These are phyloP conservation scores for Lachnellula hyalina DNA, from an alignment of 2,329 filamentous ascomycete genomes.

Conservation along the genomic window DNA sequence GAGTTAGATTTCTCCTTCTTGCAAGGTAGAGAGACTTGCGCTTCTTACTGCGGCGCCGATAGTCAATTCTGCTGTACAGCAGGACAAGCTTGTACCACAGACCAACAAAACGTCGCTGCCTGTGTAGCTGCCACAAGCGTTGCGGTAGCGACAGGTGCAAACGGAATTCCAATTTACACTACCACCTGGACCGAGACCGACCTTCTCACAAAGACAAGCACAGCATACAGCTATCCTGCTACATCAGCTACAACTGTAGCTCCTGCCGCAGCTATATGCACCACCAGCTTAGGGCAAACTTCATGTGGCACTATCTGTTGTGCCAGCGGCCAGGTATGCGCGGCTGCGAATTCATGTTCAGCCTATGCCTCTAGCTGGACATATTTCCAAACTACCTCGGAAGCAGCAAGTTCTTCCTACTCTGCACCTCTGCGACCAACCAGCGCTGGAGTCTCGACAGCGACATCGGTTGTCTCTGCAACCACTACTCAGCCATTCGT, in stretches of 20 bases:
- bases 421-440: constrained; percentile 46
- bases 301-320: constrained; percentile 69
- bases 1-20: constrained; percentile 4
- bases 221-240: constrained; percentile 40
- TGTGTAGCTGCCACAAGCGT: constrained; percentile 40
- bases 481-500: constrained; percentile 42
- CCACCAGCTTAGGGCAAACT: constrained; percentile 48
- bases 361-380: constrained; percentile 25
- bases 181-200: constrained; percentile 55
- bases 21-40: constrained; percentile 34
- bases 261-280: constrained; percentile 41
- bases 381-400: constrained; percentile 31
- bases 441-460: constrained; percentile 43
- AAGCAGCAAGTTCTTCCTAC: constrained; percentile 14
- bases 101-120: constrained; percentile 41
- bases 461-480: constrained; percentile 50
- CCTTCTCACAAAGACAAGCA: constrained; percentile 50
- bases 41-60: constrained; percentile 48
- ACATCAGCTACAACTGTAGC: constrained; percentile 3
- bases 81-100: constrained; percentile 47
- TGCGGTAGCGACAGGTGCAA: constrained; percentile 34
- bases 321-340: constrained; percentile 63
- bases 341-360: constrained; percentile 24
- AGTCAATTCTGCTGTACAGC: constrained; percentile 51
- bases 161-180: constrained; percentile 28